Evolutionary conservation across 257 asterid genomes (phyloP), one percentile per base, ranked within the genome.

Genomic region (Cruciata laevipes): DNA sequence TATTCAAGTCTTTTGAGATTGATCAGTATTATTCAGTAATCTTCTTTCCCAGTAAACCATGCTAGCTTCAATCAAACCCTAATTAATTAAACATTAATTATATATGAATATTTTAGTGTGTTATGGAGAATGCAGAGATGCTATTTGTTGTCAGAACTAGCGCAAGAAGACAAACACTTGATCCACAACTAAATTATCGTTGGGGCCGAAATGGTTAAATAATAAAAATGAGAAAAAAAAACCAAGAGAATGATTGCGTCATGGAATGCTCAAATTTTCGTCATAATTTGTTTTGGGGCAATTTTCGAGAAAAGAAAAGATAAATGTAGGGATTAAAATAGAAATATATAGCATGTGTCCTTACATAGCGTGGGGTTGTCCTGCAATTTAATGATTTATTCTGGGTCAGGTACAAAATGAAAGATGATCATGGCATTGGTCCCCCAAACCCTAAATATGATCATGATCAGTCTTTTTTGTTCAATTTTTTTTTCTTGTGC

Each of bases 181-280:
- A 72, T 72, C 63, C 52, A 67, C 32, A 32, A 21, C 24, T 33
- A 9, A 62, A 62, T 62, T 9, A 62, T 35, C 0, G 30, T 13
- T 13, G 65, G 21, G 65, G 5, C 65, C 65, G 14, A 57, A 58
- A 4, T 6, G 66, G 25, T 33, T 0, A 31, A 33, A 62, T 7
- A 35, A 1, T 3, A 62, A 62, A 33, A 35, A n/a, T n/a, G n/a
- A 18, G 37, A 0, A 33, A n/a, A 17, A 37, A 71, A 72, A 32
- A 32, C 16, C 42, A 37, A 37, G 63, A 20, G 65, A 32, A 16
- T 67, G 78, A 76, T 80, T 87, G 86, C 73, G 84, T 79, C 91
- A 86, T 75, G 76, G 72, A 73, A 59, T 79, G 73, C 87, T 89
- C 85, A 89, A 79, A 35, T 68, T 84, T 84, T 76, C 91, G 78